Percentiles rank a stretch among this genome's conserved stretches.
These are phyloP conservation scores for Aristolochia fimbriata DNA, from an alignment of 164 flowering plant species.

Conservation along the genomic window DNA sequence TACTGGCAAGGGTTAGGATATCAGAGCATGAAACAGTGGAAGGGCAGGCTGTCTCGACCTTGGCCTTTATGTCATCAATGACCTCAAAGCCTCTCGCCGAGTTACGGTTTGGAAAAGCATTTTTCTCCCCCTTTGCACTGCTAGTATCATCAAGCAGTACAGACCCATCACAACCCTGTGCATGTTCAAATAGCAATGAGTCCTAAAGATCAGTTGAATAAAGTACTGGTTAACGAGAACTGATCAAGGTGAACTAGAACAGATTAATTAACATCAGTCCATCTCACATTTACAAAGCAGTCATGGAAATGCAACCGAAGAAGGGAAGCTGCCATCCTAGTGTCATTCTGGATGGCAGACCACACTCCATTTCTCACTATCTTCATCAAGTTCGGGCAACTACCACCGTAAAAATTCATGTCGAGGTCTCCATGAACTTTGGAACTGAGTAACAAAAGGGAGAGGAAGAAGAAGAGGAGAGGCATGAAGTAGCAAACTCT, in stretches of 20 bases:
- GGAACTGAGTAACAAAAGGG: slow-evolving; percentile 11
- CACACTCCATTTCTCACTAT: slow-evolving; percentile 42
- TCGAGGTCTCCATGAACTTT: slow-evolving; percentile 36
- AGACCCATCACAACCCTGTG: slow-evolving; percentile 22
- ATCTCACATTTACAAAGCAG: slow-evolving; percentile 58
- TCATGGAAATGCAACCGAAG: slow-evolving; percentile 71
- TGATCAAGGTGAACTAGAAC: not conserved
- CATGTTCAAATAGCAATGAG: not conserved
- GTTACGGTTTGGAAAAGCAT: slow-evolving; percentile 12
- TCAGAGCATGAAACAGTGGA: slow-evolving; percentile 90
- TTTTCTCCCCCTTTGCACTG: slow-evolving; percentile 15
- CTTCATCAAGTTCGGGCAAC: slow-evolving; percentile 47
- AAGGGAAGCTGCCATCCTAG: slow-evolving; percentile 70
- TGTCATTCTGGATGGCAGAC: slow-evolving; percentile 50
- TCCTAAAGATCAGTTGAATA: not conserved
- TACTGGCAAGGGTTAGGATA: slow-evolving; percentile 71
- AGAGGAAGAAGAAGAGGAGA: not conserved
- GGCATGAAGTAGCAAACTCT: too few relatives aligned
- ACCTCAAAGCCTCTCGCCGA: slow-evolving; percentile 40
- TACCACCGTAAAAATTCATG: slow-evolving; percentile 32
- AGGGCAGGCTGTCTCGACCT: slow-evolving; percentile 78
- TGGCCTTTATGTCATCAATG: slow-evolving; percentile 73
- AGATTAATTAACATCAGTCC: not conserved
- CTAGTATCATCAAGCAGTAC: slow-evolving; percentile 15
- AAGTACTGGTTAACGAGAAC: not conserved